A percentile compares a stretch with the other conserved stretches of the same genome.
Conservation (phyloP, 2,329 filamentous ascomycete genomes). For the Fusarium sp. region DNA sequence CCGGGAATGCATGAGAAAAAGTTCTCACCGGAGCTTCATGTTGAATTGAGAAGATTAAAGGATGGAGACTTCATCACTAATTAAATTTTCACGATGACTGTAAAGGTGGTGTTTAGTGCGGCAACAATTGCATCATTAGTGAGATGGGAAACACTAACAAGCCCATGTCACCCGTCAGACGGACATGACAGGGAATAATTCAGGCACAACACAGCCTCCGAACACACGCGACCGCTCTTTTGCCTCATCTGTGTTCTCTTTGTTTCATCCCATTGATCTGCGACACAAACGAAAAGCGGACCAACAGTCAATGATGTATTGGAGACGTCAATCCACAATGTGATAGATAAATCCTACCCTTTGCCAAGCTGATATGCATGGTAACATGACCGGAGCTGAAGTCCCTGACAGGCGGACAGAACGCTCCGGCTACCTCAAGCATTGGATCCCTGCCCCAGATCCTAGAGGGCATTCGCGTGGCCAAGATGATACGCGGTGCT, state of each 20-base stretch:
- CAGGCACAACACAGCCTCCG: constrained; percentile 12
- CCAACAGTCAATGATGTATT: constrained; percentile 1
- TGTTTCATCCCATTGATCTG: constrained; percentile 9
- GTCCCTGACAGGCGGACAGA: constrained; percentile 5
- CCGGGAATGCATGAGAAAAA: too few species aligned
- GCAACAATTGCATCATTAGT: constrained; percentile 19
- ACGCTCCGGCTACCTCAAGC: constrained; percentile 1
- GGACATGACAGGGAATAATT: constrained; percentile 13
- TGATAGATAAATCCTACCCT: too few species aligned
- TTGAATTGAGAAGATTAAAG: too few species aligned
- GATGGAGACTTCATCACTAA: too few species aligned
- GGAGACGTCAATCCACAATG: background rate
- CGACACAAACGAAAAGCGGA: constrained; percentile 7
- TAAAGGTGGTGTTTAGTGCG: background rate
- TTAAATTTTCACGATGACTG: too few species aligned
- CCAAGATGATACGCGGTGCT: background rate
- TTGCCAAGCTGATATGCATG: background rate
- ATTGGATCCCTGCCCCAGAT: background rate
- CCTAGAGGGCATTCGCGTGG: constrained; percentile 7
- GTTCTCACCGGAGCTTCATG: too few species aligned
- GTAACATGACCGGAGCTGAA: background rate
- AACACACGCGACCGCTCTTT: background rate
- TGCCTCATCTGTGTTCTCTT: background rate
- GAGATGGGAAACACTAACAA: constrained; percentile 3
- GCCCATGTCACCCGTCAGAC: constrained; percentile 1